Evolutionary conservation across 768 basidiomycete genomes (phyloP).

Genomic region (Vararia minispora): DNA sequence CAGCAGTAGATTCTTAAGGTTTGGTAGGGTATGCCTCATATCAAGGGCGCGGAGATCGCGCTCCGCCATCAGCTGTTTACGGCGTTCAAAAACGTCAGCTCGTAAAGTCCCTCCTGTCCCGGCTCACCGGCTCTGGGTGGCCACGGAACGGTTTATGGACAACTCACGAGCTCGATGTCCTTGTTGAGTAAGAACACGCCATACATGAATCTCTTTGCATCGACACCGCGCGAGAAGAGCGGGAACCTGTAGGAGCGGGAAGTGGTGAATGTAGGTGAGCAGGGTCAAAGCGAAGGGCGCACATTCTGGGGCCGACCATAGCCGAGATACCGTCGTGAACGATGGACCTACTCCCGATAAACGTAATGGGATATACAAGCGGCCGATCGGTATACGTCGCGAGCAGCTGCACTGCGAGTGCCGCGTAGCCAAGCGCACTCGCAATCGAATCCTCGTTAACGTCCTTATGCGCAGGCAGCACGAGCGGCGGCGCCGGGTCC

Average conservation of each 20-base stretch:
- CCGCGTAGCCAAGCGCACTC: conserved; percentile 84
- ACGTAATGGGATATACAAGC: conserved; percentile 84
- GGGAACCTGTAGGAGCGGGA: conserved; percentile 71
- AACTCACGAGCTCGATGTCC: conserved; percentile 82
- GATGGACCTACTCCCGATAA: conserved; percentile 80
- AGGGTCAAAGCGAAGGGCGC: conserved; percentile 18
- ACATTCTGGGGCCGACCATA: conserved; percentile 95
- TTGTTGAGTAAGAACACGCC: conserved; percentile 96
- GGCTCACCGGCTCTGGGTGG: conserved; percentile 2
- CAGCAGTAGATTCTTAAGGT: conserved; percentile 87
- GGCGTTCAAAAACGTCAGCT: conserved; percentile 7
- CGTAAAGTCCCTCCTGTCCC: too few species aligned
- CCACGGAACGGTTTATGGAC: background rate
- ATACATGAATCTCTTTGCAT: conserved; percentile 95
- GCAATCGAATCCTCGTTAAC: conserved; percentile 83
- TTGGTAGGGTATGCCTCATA: conserved; percentile 92
- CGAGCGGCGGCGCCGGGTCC: conserved; percentile 78
- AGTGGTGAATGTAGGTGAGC: background rate
- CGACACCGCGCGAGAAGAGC: conserved; percentile 87
- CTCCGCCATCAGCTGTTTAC: conserved; percentile 74
- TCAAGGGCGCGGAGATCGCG: conserved; percentile 84
- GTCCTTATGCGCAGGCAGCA: conserved; percentile 49
- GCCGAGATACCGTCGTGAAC: conserved; percentile 89
- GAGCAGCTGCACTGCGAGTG: conserved; percentile 75
- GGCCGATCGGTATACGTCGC: conserved; percentile 66